Evolutionary conservation across 2,329 filamentous ascomycete species (phyloP).

Genomic region (Cytospora piceicola): DNA sequence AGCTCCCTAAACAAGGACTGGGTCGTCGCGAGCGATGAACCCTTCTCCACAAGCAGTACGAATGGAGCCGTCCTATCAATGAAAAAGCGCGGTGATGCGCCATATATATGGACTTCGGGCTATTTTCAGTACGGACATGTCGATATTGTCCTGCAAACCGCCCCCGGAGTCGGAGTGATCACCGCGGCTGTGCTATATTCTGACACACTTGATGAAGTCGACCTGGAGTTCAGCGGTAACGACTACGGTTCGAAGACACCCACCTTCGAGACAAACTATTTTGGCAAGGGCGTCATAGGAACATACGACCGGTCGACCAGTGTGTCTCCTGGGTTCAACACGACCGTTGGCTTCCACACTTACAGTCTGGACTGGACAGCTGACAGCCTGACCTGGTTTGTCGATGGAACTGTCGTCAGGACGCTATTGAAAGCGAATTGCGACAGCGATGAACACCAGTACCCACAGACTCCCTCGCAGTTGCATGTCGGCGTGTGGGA

Average conservation of each 20-base stretch:
- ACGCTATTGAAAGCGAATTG: slow-evolving; percentile 8
- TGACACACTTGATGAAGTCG: slow-evolving; percentile 10
- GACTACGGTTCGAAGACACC: background rate
- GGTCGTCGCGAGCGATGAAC: slow-evolving; percentile 11
- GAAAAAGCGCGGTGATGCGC: slow-evolving; percentile 11
- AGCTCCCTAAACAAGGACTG: slow-evolving; percentile 8
- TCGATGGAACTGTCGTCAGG: slow-evolving; percentile 8
- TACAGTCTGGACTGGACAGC: slow-evolving; percentile 18
- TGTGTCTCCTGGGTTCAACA: background rate
- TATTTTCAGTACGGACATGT: slow-evolving; percentile 15
- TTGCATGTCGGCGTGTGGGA: slow-evolving; percentile 20
- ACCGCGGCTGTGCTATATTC: slow-evolving; percentile 6
- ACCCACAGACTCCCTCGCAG: slow-evolving; percentile 12
- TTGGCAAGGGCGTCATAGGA: slow-evolving; percentile 14
- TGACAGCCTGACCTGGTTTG: slow-evolving; percentile 12
- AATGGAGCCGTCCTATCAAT: slow-evolving; percentile 11
- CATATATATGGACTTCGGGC: slow-evolving; percentile 16
- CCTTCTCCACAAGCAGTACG: slow-evolving; percentile 4
- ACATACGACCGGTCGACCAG: slow-evolving; percentile 19
- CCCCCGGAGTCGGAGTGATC: slow-evolving; percentile 13
- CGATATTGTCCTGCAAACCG: slow-evolving; percentile 13
- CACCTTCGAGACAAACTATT: slow-evolving; percentile 14
- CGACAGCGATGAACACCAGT: slow-evolving; percentile 10
- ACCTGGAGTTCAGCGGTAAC: slow-evolving; percentile 19
- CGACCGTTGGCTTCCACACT: slow-evolving; percentile 6